Conservation (phyloP, 495 filamentous ascomycete species). For the Geopyxis carbonaria region DNA sequence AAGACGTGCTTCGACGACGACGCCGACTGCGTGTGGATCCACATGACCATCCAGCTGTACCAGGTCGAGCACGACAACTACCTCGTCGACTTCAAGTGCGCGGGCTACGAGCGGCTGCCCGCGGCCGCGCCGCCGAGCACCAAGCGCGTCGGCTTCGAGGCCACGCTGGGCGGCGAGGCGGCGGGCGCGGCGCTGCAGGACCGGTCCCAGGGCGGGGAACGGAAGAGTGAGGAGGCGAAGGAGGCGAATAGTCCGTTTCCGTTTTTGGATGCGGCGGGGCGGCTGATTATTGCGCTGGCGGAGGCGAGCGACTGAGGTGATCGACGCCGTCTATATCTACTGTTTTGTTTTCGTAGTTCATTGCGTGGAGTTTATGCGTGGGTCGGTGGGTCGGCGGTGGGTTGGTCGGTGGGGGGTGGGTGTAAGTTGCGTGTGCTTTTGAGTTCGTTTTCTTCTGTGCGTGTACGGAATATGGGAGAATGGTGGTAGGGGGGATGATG, state of each 20-base stretch:
- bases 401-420: too few relatives aligned
- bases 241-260: constrained; percentile 59
- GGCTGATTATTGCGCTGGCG: constrained; percentile 58
- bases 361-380: too few relatives aligned
- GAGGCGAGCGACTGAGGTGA: constrained; percentile 39
- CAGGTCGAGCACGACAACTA: constrained; percentile 85
- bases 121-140: constrained; percentile 16
- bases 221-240: constrained; percentile 50
- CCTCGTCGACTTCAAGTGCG: constrained; percentile 96
- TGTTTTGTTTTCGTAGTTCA: too few relatives aligned
- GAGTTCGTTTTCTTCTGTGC: too few relatives aligned
- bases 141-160: constrained; percentile 26
- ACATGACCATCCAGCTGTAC: constrained; percentile 92
- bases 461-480: too few relatives aligned
- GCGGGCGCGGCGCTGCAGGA: constrained; percentile 4
- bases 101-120: constrained; percentile 74
- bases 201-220: constrained; percentile 29
- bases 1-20: constrained; percentile 28
- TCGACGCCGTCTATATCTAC: too few relatives aligned
- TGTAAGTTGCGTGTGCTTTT: too few relatives aligned
- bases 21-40: constrained; percentile 52
- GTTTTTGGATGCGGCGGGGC: constrained; percentile 56
- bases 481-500: too few relatives aligned
- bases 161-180: constrained; percentile 17
- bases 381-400: too few relatives aligned